Evolutionary conservation across 805 yeast species (phyloP).

Genomic region (Kuraishia borneana): DNA sequence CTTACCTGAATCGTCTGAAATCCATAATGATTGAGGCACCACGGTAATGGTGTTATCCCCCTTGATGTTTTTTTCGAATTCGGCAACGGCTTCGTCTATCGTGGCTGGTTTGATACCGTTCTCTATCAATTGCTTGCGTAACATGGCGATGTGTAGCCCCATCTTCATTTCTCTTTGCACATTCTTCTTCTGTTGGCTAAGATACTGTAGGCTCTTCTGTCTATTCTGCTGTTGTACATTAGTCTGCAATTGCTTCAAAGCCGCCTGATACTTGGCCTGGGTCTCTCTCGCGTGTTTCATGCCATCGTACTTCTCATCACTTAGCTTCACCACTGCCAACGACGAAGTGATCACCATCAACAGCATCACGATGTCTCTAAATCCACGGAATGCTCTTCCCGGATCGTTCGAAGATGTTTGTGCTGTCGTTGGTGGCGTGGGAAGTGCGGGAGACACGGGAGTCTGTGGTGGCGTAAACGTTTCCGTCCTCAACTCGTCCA

Average conservation of each 20-base stretch:
- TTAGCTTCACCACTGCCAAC: no score
- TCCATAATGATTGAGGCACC: conserved; percentile 47
- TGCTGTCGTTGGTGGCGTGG: no score
- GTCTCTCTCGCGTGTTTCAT: no score
- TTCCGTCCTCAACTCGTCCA: conserved; percentile 10
- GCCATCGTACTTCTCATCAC: no score
- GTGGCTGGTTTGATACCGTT: conserved; percentile 45
- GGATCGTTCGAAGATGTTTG: conserved; percentile 1
- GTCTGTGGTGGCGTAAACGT: no score
- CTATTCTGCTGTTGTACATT: conserved; percentile 38
- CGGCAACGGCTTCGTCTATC: conserved; percentile 39
- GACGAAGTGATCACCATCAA: not conserved
- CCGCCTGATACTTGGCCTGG: conserved; percentile 19
- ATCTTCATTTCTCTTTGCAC: conserved; percentile 42
- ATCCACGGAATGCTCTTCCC: conserved; percentile 14
- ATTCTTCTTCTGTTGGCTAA: conserved; percentile 38
- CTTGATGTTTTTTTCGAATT: conserved; percentile 48
- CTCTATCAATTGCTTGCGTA: conserved; percentile 50
- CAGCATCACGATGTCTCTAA: conserved; percentile 1
- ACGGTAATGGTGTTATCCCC: conserved; percentile 45
- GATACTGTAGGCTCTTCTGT: conserved; percentile 38
- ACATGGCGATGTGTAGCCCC: conserved; percentile 56
- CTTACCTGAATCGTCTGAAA: conserved; percentile 34
- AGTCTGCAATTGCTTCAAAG: conserved; percentile 27
- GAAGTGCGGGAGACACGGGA: no score